A percentile compares a stretch with the other conserved stretches of the same genome.
phyloP scores from a whole-genome alignment of 305 asterid genomes.

The Fraxinus platypoda region DNA sequence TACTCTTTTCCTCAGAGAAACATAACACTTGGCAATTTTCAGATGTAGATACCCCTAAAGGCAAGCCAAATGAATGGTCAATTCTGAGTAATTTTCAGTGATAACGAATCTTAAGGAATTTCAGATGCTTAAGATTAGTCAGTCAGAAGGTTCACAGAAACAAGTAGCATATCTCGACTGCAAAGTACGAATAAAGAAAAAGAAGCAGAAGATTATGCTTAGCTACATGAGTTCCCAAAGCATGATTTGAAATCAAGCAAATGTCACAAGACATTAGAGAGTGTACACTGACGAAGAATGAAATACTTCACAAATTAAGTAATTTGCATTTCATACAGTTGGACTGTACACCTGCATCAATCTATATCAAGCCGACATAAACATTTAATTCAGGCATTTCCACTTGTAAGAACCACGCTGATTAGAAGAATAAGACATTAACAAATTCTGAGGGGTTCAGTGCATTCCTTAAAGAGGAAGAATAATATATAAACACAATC shows the following conservation, averaged over 20 bases:
- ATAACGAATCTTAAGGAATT: background rate
- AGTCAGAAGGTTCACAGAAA: background rate
- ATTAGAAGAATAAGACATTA: background rate
- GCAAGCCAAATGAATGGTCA: constrained; percentile 19
- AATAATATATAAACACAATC: constrained; percentile 4
- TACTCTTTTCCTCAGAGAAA: constrained; percentile 37
- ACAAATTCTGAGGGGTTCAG: background rate
- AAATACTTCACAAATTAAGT: background rate
- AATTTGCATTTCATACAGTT: background rate
- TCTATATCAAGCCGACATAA: background rate
- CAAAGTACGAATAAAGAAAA: background rate
- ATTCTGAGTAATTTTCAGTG: constrained; percentile 9
- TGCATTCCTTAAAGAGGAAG: constrained; percentile 4
- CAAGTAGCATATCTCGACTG: background rate
- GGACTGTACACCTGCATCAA: background rate
- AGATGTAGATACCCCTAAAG: constrained; percentile 55
- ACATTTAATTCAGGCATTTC: background rate
- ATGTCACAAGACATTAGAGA: background rate
- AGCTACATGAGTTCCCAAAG: background rate
- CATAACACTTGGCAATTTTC: constrained; percentile 62
- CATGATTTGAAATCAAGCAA: background rate
- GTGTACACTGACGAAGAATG: background rate
- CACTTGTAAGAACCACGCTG: background rate
- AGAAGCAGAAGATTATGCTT: background rate
- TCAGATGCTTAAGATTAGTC: background rate